Percentiles rank a stretch among this genome's conserved stretches.
phyloP scores from a whole-genome alignment of 2,329 filamentous ascomycete genomes.

The Huntiella decipiens region DNA sequence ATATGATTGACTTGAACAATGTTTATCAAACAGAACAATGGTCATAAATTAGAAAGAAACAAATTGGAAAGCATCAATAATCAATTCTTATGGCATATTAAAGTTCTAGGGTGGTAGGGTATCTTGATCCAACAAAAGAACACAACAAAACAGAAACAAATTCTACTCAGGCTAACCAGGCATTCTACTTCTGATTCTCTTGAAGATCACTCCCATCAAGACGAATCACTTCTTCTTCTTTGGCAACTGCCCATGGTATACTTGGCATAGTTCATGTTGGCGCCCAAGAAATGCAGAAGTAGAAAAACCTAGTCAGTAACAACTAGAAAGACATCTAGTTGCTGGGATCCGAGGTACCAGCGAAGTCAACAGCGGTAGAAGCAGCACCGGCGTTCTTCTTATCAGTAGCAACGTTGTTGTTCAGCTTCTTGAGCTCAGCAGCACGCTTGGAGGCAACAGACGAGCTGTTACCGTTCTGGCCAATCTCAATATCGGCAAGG shows the following conservation, averaged over 20 bases:
- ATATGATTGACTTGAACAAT: too few species aligned
- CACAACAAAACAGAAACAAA: background rate
- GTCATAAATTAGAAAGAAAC: too few species aligned
- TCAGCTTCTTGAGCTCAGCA: conserved; percentile 30
- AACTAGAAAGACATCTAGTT: background rate
- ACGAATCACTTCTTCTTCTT: background rate
- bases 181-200: background rate
- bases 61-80: background rate
- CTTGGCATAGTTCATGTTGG: background rate
- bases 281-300: background rate
- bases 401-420: conserved; percentile 29
- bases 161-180: background rate
- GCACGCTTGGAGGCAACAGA: conserved; percentile 7
- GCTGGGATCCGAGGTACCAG: conserved; percentile 12
- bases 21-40: too few species aligned
- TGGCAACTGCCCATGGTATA: background rate
- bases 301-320: background rate
- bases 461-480: conserved; percentile 22
- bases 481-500: conserved; percentile 24
- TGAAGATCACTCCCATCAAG: background rate
- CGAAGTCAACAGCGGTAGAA: conserved; percentile 21
- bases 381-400: conserved; percentile 18
- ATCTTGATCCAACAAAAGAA: background rate
- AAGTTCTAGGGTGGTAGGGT: background rate
- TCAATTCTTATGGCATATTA: background rate